Percentiles rank a stretch among this genome's conserved stretches.
Conservation (phyloP, 225 moss, liverwort and hornwort genomes). For the Asterella californica region DNA sequence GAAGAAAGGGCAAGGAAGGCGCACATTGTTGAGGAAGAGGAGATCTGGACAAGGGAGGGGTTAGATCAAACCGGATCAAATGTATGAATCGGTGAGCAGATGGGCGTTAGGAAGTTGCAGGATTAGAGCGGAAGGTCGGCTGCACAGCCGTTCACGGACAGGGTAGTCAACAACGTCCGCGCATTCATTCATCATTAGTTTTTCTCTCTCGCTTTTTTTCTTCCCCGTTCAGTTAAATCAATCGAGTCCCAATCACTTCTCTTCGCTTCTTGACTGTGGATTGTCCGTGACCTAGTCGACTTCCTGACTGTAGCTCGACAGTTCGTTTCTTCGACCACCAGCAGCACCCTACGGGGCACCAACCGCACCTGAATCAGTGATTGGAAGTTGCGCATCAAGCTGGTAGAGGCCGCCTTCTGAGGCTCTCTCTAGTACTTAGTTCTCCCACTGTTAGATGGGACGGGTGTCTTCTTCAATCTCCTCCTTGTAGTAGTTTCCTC, state of each 20-base stretch:
- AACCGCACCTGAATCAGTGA: neutral
- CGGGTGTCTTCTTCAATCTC: neutral
- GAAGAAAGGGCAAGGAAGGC: neutral
- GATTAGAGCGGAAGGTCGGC: neutral
- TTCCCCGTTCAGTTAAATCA: neutral
- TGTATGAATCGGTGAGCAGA: neutral
- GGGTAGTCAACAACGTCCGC: neutral
- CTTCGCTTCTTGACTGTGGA: neutral
- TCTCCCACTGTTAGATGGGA: neutral
- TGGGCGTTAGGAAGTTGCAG: neutral
- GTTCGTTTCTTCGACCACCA: neutral
- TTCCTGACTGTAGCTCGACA: neutral
- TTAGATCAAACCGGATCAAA: neutral
- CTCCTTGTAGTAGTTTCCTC: neutral
- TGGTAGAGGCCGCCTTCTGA: neutral
- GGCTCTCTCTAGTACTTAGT: neutral
- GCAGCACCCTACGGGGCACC: neutral
- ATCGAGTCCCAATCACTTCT: neutral
- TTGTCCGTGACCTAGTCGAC: neutral
- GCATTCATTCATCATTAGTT: neutral
- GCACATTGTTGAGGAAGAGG: neutral
- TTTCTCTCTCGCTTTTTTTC: neutral
- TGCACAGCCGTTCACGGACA: neutral
- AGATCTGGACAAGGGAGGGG: neutral
- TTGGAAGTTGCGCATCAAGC: neutral